Evolutionary conservation across 2,329 filamentous ascomycete species (phyloP).

Genomic region (Chrysoporthe austroafricana): DNA sequence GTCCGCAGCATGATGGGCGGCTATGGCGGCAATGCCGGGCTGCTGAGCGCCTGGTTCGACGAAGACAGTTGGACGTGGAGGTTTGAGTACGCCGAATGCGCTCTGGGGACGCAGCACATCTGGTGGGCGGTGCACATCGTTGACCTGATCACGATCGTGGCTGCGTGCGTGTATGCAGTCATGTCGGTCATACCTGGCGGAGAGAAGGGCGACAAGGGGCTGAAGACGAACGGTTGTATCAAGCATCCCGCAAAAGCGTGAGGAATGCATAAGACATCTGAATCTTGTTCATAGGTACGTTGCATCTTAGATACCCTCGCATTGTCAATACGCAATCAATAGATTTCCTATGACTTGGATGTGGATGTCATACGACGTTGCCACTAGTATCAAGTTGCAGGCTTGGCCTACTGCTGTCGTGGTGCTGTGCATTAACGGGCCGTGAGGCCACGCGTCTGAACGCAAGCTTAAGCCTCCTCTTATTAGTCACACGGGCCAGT

Average conservation of each 20-base stretch:
- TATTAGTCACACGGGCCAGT: no score
- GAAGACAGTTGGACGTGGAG: conserved; percentile 72
- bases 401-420: no score
- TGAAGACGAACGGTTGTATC: not conserved
- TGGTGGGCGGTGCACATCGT: conserved; percentile 92
- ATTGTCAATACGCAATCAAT: not conserved
- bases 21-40: conserved; percentile 87
- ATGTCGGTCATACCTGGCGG: conserved; percentile 1
- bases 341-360: not conserved
- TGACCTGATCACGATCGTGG: conserved; percentile 55
- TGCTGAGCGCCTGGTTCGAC: conserved; percentile 91
- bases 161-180: conserved; percentile 35
- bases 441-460: no score
- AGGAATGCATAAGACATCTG: not conserved
- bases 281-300: conserved; percentile 9
- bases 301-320: conserved; percentile 19
- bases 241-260: not conserved
- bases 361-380: not conserved
- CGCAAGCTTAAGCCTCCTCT: no score
- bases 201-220: not conserved
- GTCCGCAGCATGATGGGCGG: conserved; percentile 98
- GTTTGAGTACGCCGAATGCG: conserved; percentile 79
- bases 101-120: conserved; percentile 81
- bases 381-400: no score
- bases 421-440: no score